Percentiles rank a stretch among this genome's conserved stretches.
Conservation (phyloP, 208 protist genomes). For the Strigomonas galati region DNA sequence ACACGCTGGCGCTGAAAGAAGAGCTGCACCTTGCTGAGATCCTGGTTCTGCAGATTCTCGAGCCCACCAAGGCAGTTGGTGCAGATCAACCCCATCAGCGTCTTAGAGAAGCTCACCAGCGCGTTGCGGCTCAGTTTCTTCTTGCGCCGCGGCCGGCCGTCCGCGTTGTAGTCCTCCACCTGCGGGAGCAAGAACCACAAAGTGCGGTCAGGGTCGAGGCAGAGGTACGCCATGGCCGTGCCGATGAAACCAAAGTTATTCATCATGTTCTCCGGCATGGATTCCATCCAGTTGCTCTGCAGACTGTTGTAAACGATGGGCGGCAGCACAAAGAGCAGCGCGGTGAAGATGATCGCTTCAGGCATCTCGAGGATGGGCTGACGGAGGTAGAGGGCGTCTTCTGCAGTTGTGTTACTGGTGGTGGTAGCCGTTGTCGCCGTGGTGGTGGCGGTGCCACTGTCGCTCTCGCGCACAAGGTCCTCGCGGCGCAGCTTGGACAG, state of each 20-base stretch:
- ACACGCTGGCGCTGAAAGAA: conserved; percentile 16
- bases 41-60: too few relatives aligned
- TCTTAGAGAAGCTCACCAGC: not conserved
- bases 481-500: not conserved
- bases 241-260: conserved; percentile 67
- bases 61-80: too few relatives aligned
- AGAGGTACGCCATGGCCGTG: conserved; percentile 59
- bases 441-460: not conserved
- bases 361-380: conserved; percentile 55
- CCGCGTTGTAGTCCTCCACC: conserved; percentile 9
- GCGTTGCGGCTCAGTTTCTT: conserved; percentile 12
- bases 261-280: conserved; percentile 46
- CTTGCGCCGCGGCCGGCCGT: not conserved
- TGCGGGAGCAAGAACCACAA: conserved; percentile 69
- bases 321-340: conserved; percentile 60
- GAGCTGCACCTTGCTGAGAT: too few relatives aligned
- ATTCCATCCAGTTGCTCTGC: conserved; percentile 63
- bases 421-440: not conserved
- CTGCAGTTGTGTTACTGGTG: not conserved
- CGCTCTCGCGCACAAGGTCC: not conserved
- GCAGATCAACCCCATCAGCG: too few relatives aligned
- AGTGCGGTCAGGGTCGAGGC: conserved; percentile 35
- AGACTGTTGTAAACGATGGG: conserved; percentile 58
- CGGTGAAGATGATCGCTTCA: conserved; percentile 69
- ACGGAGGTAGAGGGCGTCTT: conserved; percentile 11